Evolutionary conservation across 768 basidiomycete genomes (phyloP).

Genomic region (Royoungia palumana): DNA sequence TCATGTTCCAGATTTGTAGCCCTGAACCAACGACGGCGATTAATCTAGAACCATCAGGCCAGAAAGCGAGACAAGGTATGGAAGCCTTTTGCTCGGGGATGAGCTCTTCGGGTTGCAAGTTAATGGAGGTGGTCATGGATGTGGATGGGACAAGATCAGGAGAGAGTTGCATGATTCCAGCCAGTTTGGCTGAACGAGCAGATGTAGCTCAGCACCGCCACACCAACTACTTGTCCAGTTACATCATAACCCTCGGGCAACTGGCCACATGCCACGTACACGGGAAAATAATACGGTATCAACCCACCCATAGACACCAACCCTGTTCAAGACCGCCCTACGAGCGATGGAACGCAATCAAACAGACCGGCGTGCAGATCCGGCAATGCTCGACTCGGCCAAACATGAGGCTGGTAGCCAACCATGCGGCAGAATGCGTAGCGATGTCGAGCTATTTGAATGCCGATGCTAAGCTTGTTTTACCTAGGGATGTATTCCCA

Average conservation of each 20-base stretch:
- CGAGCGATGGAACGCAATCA: no score
- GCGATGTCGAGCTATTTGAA: no score
- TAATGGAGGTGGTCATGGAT: constrained; percentile 12
- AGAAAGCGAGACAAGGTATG: constrained; percentile 21
- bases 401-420: no score
- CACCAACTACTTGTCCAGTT: constrained; percentile 6
- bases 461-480: no score
- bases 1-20: constrained; percentile 25
- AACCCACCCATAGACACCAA: no score
- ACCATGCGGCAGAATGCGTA: no score
- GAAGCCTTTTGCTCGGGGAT: constrained; percentile 18
- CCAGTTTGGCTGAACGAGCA: not conserved
- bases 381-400: no score
- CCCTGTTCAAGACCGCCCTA: no score
- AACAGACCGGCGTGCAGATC: no score
- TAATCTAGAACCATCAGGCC: constrained; percentile 24
- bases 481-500: no score
- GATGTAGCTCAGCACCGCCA: constrained; percentile 14
- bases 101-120: constrained; percentile 12
- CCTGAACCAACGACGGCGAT: constrained; percentile 26
- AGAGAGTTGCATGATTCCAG: constrained; percentile 5
- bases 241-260: constrained; percentile 11
- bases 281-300: not conserved
- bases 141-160: constrained; percentile 10
- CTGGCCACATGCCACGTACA: not conserved